Conservation (phyloP, 2,329 filamentous ascomycete genomes). For the Cryphonectria radicalis region DNA sequence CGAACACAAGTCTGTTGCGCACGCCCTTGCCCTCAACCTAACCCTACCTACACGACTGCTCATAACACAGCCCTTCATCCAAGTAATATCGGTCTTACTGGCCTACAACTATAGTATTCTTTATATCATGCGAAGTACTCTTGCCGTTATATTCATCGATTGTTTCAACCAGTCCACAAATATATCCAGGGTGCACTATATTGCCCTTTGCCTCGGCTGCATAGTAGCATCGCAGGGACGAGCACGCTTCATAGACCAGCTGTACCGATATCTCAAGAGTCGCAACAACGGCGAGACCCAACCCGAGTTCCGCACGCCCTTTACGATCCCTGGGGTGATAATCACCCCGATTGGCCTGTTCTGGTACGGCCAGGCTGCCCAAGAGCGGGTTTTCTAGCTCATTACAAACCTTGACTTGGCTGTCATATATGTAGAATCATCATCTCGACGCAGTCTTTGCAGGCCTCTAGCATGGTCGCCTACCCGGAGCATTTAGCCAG, state of each 20-base stretch:
- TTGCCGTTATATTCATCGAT: constrained; percentile 51
- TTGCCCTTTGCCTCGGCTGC: constrained; percentile 60
- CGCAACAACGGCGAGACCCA: constrained; percentile 15
- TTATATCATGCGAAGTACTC: constrained; percentile 59
- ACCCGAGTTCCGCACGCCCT: constrained; percentile 30
- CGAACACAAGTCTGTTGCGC: background rate
- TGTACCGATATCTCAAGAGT: constrained; percentile 36
- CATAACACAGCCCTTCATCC: constrained; percentile 54
- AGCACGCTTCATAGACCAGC: constrained; percentile 34
- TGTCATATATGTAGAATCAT: constrained; percentile 57
- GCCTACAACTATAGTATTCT: constrained; percentile 58
- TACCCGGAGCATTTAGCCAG: constrained; percentile 41
- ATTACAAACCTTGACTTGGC: constrained; percentile 59
- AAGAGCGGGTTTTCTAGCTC: constrained; percentile 51
- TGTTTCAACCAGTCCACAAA: constrained; percentile 46
- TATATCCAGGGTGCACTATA: constrained; percentile 54
- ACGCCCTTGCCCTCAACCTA: background rate
- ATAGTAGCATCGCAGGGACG: constrained; percentile 51
- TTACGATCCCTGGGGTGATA: constrained; percentile 38
- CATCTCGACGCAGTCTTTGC: constrained; percentile 55
- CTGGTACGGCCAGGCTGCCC: constrained; percentile 52
- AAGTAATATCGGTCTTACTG: constrained; percentile 53
- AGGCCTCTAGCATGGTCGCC: constrained; percentile 61
- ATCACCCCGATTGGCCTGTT: constrained; percentile 54
- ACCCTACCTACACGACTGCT: constrained; percentile 49